Conservation (phyloP, 768 basidiomycete species). For the Guyanaporus albipodus region DNA sequence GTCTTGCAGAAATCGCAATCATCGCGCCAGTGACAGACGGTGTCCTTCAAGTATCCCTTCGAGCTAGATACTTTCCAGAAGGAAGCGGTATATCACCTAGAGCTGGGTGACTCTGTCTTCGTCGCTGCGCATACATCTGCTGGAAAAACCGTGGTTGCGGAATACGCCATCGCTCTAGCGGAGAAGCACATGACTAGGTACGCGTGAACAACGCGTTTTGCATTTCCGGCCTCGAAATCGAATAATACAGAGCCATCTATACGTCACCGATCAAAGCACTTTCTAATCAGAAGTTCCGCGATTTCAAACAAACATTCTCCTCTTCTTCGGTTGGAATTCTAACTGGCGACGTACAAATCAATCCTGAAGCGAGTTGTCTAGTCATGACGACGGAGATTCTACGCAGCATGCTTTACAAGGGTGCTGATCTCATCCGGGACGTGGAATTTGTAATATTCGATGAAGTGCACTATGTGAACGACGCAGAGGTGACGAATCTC, state of each 20-base stretch:
- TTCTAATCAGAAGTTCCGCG: slow-evolving; percentile 98
- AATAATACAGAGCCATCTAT: slow-evolving; percentile 77
- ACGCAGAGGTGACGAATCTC: slow-evolving; percentile 73
- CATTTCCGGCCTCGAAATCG: slow-evolving; percentile 9
- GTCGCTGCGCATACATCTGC: slow-evolving; percentile 99
- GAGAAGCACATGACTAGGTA: slow-evolving; percentile 99
- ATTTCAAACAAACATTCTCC: slow-evolving; percentile 96
- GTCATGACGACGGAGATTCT: slow-evolving; percentile 99
- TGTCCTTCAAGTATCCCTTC: slow-evolving; percentile 84
- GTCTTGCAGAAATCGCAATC: slow-evolving; percentile 4
- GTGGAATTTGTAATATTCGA: slow-evolving; percentile 99
- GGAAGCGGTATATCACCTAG: slow-evolving; percentile 96
- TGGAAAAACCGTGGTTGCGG: slow-evolving; percentile 98
- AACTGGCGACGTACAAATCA: slow-evolving; percentile 99
- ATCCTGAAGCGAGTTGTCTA: slow-evolving; percentile 93
- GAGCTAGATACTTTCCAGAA: slow-evolving; percentile 98
- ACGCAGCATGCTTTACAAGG: slow-evolving; percentile 97
- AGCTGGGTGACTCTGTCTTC: slow-evolving; percentile 96
- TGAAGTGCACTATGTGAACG: slow-evolving; percentile 99
- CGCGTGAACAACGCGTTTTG: slow-evolving; percentile 16
- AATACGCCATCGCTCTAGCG: slow-evolving; percentile 96
- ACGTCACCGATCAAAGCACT: slow-evolving; percentile 98
- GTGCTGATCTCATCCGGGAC: slow-evolving; percentile 96
- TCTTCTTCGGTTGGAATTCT: slow-evolving; percentile 90
- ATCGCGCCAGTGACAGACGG: slow-evolving; percentile 4